Base-by-base conservation (phyloP, 202 grass and related monocot species). In the Digitaria exilis region DNA sequence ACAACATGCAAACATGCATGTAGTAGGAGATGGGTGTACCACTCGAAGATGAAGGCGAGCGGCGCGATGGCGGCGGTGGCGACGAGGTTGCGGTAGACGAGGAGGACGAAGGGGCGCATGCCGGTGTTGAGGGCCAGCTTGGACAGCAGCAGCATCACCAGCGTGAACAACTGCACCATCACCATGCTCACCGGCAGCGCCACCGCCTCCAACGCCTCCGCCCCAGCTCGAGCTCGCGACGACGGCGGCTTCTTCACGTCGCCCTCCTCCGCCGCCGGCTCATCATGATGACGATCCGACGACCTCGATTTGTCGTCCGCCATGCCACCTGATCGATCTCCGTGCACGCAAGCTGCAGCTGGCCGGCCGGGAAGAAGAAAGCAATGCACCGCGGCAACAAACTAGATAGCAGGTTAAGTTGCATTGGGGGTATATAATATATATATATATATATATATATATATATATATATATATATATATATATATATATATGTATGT, bases 51-150 rank as follows among this genome's bases (percentile, higher is more conserved):
- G 26, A 87, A 34, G 43, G 91, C 89, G 25, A 97, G 76, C 0
- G 94, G 91, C 2, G 84, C 75, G 55, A 91, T 59, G 51, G 82
- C 68, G 60, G 85, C 46, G 1, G 91, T 84, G 0, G 78, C 94
- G 17, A 90, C 44, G 39, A 97, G 59, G 39, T 91, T 90, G 52
- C 94, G 88, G 81, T 91, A 90, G 63, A 80, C 88, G 84, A 97
- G 42, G 26, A 97, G 62, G 45, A 93, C 91, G 21, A 86, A 64
- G 42, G 73, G 87, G 45, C 58, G 52, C 75, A 90, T 89, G 73
- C 91, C 94, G 70, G 70, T 74, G 71, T 78, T 84, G 71, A 93
- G 84, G 12, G 82, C 89, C 7, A 91, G 59, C 84, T 93, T 93
- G 28, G 74, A 88, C 4, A 88, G 79, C 9, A 91, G 54, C 26